phyloP scores from a whole-genome alignment of 805 yeast species.

The Zygosaccharomyces gambellarensis region DNA sequence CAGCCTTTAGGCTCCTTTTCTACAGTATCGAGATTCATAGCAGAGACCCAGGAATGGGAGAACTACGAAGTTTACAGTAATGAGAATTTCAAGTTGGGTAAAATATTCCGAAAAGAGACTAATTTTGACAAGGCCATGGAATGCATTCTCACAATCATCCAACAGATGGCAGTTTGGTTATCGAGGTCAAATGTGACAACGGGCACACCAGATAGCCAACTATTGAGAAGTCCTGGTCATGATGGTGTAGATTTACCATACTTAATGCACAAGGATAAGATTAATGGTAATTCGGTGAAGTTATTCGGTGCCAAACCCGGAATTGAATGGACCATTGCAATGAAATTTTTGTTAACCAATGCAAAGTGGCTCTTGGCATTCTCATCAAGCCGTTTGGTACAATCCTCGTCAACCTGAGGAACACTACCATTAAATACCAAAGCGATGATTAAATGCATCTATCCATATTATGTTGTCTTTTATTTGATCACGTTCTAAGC shows the following conservation, averaged over 20 bases:
- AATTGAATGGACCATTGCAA: slow-evolving; percentile 86
- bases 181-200: slow-evolving; percentile 29
- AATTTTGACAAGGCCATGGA: slow-evolving; percentile 78
- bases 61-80: slow-evolving; percentile 56
- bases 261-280: slow-evolving; percentile 59
- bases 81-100: slow-evolving; percentile 73
- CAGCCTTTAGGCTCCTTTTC: slow-evolving; percentile 85
- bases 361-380: slow-evolving; percentile 81
- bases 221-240: background rate
- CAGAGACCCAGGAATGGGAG: slow-evolving; percentile 36
- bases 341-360: slow-evolving; percentile 74
- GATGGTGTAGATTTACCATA: slow-evolving; percentile 58
- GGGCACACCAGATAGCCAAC: slow-evolving; percentile 1
- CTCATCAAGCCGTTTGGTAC: slow-evolving; percentile 44
- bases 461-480: background rate
- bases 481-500: background rate
- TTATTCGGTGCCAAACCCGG: slow-evolving; percentile 58
- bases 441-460: no score
- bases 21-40: slow-evolving; percentile 48
- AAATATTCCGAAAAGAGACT: slow-evolving; percentile 57
- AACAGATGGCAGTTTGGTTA: slow-evolving; percentile 25
- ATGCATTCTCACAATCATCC: slow-evolving; percentile 49
- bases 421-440: background rate
- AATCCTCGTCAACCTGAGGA: background rate
- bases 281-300: slow-evolving; percentile 74